Conservation (phyloP, 148 eudicot species). For the Rhododendron molle region DNA sequence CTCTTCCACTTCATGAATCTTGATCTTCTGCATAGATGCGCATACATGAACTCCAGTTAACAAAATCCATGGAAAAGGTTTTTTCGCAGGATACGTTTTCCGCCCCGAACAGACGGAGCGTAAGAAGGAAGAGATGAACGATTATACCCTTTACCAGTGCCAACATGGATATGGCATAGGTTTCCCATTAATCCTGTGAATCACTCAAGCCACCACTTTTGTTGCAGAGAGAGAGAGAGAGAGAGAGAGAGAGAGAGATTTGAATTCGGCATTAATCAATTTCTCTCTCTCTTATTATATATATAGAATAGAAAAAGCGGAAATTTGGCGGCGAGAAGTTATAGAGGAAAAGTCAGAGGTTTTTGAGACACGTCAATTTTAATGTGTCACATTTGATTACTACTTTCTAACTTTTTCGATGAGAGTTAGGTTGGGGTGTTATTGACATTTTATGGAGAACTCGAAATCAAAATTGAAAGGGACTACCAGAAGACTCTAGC, state of each 20-base stretch:
- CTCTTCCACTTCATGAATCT: constrained; percentile 2
- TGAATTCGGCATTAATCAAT: background rate
- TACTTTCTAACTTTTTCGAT: constrained; percentile 4
- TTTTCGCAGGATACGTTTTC: too few relatives aligned
- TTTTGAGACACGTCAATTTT: background rate
- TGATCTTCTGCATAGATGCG: background rate
- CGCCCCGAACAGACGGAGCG: background rate
- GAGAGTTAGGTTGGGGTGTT: constrained; percentile 1
- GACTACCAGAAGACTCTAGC: constrained; percentile 7
- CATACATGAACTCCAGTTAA: background rate
- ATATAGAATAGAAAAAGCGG: background rate
- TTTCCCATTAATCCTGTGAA: background rate
- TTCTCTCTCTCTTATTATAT: background rate
- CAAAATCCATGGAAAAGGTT: background rate
- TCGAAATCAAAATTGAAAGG: constrained; percentile 6
- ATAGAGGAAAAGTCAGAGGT: constrained; percentile 13
- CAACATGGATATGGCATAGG: background rate
- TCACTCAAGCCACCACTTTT: background rate
- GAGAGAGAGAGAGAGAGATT: background rate
- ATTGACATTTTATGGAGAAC: constrained; percentile 3
- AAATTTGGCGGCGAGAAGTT: background rate
- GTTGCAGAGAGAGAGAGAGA: background rate
- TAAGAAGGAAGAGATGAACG: background rate
- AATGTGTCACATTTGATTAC: constrained; percentile 2
- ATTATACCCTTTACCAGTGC: constrained; percentile 1